phyloP scores from a whole-genome alignment of 1,284 basidiomycete genomes.

The Tilletia horrida region DNA sequence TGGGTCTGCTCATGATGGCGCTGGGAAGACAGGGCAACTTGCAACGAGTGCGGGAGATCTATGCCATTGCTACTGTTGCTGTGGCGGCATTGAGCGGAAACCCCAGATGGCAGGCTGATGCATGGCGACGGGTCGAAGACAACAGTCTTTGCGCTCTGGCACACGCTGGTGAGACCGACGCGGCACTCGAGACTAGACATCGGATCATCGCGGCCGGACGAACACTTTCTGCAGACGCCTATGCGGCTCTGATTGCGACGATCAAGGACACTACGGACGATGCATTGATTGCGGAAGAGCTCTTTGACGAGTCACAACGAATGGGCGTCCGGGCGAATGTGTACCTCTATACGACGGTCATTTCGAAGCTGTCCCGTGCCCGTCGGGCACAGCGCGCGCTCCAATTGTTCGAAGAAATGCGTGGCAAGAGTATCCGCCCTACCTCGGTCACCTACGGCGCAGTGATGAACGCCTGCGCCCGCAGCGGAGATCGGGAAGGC shows the following conservation, averaged over 20 bases:
- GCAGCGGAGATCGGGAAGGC: conserved; percentile 80
- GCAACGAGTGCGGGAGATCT: conserved; percentile 59
- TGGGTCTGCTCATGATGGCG: conserved; percentile 39
- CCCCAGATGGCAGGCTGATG: conserved; percentile 55
- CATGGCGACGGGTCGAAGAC: conserved; percentile 53
- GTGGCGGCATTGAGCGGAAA: conserved; percentile 35
- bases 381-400: conserved; percentile 51
- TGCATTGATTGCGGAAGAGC: conserved; percentile 49
- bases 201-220: conserved; percentile 46
- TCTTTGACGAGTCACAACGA: conserved; percentile 51
- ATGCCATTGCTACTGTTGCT: conserved; percentile 58
- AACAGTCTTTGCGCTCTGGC: conserved; percentile 49
- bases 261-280: conserved; percentile 54
- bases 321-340: conserved; percentile 42
- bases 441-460: conserved; percentile 92
- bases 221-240: conserved; percentile 41
- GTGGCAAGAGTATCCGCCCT: conserved; percentile 63
- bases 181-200: conserved; percentile 42
- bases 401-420: conserved; percentile 54
- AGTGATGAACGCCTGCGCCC: conserved; percentile 73
- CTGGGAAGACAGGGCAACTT: conserved; percentile 59
- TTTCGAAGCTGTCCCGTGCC: conserved; percentile 53
- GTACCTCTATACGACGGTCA: conserved; percentile 54
- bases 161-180: conserved; percentile 42
- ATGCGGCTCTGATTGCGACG: conserved; percentile 50